These are phyloP conservation scores for Ceratocystis harringtonii DNA, from an alignment of 2,329 filamentous ascomycete species.

Conservation along the genomic window DNA sequence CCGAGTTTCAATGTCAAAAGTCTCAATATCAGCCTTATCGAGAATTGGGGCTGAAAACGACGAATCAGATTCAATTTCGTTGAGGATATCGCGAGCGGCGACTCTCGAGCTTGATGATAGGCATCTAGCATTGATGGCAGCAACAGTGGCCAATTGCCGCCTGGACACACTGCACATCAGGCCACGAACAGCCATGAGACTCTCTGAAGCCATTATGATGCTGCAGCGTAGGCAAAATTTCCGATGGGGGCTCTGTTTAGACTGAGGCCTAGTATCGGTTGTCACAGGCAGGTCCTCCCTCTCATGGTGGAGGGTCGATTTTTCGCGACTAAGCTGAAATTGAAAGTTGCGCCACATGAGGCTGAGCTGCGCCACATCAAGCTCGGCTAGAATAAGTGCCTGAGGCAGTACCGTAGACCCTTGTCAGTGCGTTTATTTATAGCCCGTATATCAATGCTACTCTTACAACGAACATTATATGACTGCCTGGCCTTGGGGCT, in stretches of 20 bases:
- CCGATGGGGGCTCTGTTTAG: neutral
- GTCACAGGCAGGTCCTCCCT: neutral
- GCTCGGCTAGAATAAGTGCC: no score
- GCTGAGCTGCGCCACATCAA: neutral
- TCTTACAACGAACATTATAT: neutral
- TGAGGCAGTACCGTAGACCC: neutral
- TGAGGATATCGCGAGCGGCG: slow-evolving; percentile 8
- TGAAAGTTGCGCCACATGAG: slow-evolving; percentile 11
- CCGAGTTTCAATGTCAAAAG: slow-evolving; percentile 29
- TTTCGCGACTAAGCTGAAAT: slow-evolving; percentile 11
- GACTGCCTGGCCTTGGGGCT: neutral
- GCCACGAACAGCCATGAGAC: slow-evolving; percentile 20
- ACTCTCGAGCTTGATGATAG: slow-evolving; percentile 12
- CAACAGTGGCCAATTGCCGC: slow-evolving; percentile 15
- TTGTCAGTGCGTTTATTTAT: neutral
- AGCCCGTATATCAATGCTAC: neutral
- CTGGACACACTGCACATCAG: slow-evolving; percentile 8
- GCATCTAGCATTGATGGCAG: slow-evolving; percentile 18
- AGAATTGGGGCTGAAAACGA: slow-evolving; percentile 28
- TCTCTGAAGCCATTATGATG: slow-evolving; percentile 19
- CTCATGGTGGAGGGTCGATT: slow-evolving; percentile 8
- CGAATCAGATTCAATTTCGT: slow-evolving; percentile 16
- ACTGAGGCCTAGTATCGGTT: neutral
- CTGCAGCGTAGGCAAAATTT: neutral
- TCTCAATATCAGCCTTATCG: slow-evolving; percentile 26